These are phyloP conservation scores for Ophiostoma fasciatum DNA, from an alignment of 2,329 filamentous ascomycete species.

Conservation along the genomic window DNA sequence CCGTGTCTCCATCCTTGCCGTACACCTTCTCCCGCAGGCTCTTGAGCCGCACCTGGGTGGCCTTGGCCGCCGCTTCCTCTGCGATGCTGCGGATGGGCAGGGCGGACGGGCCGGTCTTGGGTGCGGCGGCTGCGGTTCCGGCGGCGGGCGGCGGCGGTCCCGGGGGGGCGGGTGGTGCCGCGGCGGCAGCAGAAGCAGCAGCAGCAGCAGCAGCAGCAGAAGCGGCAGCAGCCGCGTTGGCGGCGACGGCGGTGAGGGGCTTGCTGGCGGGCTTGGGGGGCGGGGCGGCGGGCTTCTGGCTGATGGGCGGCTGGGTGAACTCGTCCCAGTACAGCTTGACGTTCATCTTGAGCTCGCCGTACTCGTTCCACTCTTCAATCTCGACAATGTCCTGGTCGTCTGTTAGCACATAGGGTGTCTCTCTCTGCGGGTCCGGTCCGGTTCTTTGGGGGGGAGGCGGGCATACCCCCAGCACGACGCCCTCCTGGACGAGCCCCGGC, in stretches of 20 bases:
- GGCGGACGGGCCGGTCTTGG: constrained; percentile 12
- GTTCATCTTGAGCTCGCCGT: constrained; percentile 82
- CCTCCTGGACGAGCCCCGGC: constrained; percentile 77
- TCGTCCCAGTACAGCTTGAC: constrained; percentile 56
- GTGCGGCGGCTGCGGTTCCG: constrained; percentile 13
- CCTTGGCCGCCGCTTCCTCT: constrained; percentile 51
- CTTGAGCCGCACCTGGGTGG: constrained; percentile 43
- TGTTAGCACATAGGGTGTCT: too few relatives aligned
- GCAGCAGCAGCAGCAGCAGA: not conserved
- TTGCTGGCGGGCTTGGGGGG: constrained; percentile 1
- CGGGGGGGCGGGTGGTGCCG: constrained; percentile 8
- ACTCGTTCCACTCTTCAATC: constrained; percentile 98
- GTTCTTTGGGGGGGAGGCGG: too few relatives aligned
- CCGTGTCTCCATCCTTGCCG: constrained; percentile 29
- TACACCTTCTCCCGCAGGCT: constrained; percentile 39
- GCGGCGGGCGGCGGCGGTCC: constrained; percentile 13
- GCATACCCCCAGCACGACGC: constrained; percentile 71
- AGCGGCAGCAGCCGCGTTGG: constrained; percentile 8
- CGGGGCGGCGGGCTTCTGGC: constrained; percentile 32
- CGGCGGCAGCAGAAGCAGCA: too few relatives aligned
- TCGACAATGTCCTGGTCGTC: constrained; percentile 65
- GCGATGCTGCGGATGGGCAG: constrained; percentile 39
- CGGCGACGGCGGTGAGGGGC: constrained; percentile 14
- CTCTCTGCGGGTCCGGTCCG: too few relatives aligned
- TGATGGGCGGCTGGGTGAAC: constrained; percentile 40